phyloP scores from a whole-genome alignment of 352 stramenopile species.

The Peronospora belbahrii region DNA sequence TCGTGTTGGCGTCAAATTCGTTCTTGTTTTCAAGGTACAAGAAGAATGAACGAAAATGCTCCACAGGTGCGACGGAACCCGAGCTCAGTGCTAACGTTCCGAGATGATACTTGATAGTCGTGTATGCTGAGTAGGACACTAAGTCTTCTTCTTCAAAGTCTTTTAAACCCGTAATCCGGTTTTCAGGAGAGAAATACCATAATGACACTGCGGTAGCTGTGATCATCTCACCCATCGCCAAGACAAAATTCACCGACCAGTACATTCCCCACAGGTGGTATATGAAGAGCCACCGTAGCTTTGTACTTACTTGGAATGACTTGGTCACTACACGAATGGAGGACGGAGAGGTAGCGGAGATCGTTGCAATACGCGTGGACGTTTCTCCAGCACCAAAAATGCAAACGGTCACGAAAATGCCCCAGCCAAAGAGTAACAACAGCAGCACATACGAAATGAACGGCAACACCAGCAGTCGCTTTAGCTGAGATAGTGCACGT shows the following conservation, averaged over 20 bases:
- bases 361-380: slow-evolving; percentile 49
- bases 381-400: slow-evolving; percentile 65
- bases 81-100: slow-evolving; percentile 67
- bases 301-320: slow-evolving; percentile 55
- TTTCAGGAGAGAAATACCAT: slow-evolving; percentile 73
- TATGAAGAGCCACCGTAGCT: slow-evolving; percentile 69
- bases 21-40: slow-evolving; percentile 81
- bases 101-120: slow-evolving; percentile 60
- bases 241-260: slow-evolving; percentile 61
- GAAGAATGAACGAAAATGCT: slow-evolving; percentile 66
- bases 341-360: slow-evolving; percentile 35
- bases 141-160: slow-evolving; percentile 43
- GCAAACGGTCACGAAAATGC: slow-evolving; percentile 62
- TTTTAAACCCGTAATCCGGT: slow-evolving; percentile 51
- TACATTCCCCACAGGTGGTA: slow-evolving; percentile 76
- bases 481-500: slow-evolving; percentile 52
- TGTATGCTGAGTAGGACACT: slow-evolving; percentile 56
- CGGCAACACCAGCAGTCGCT: slow-evolving; percentile 55
- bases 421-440: slow-evolving; percentile 63
- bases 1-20: slow-evolving; percentile 55
- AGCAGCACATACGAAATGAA: slow-evolving; percentile 64
- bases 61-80: slow-evolving; percentile 45
- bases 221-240: slow-evolving; percentile 68
- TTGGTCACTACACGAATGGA: slow-evolving; percentile 56
- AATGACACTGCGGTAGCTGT: slow-evolving; percentile 60